These are phyloP conservation scores for Marvania coccoides DNA, from an alignment of 139 green algal species.

Conservation along the genomic window DNA sequence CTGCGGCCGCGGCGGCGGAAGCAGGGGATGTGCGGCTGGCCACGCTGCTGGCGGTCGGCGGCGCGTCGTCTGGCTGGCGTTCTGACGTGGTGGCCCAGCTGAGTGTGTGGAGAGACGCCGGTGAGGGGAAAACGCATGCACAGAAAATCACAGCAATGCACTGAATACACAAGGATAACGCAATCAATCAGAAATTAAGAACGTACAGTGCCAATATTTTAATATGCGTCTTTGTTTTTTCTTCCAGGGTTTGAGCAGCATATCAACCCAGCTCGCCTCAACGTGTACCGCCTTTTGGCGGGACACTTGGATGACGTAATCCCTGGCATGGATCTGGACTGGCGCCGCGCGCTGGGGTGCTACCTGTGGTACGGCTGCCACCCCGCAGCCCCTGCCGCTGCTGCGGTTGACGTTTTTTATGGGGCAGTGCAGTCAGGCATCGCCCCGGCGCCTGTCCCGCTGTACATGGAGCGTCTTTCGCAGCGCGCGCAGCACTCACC, in stretches of 20 bases:
- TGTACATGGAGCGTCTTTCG: conserved; percentile 30
- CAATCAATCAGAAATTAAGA: too few species aligned
- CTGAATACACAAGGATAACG: too few species aligned
- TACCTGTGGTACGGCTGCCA: conserved; percentile 49
- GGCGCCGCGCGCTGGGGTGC: conserved; percentile 70
- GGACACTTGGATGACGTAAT: conserved; percentile 44
- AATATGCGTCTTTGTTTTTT: too few species aligned
- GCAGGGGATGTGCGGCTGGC: conserved; percentile 64
- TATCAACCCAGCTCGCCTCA: conserved; percentile 32
- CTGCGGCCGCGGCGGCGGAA: conserved; percentile 41
- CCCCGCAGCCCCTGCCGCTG: conserved; percentile 5
- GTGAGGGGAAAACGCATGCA: too few species aligned
- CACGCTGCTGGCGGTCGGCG: conserved; percentile 52
- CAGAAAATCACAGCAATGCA: too few species aligned
- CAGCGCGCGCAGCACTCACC: not conserved
- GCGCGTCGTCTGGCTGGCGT: not conserved
- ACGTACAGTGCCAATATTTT: too few species aligned
- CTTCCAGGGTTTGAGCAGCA: conserved; percentile 16
- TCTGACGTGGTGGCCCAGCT: conserved; percentile 54
- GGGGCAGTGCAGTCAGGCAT: not conserved
- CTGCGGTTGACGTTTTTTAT: conserved; percentile 6
- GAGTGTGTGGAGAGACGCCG: conserved; percentile 36
- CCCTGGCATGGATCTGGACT: conserved; percentile 47
- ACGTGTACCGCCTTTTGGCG: conserved; percentile 60
- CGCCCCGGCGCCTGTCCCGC: conserved; percentile 24